Evolutionary conservation across 306 rosid genomes (phyloP), one percentile per base, ranked within the genome.

Genomic region (Benincasa hispida): DNA sequence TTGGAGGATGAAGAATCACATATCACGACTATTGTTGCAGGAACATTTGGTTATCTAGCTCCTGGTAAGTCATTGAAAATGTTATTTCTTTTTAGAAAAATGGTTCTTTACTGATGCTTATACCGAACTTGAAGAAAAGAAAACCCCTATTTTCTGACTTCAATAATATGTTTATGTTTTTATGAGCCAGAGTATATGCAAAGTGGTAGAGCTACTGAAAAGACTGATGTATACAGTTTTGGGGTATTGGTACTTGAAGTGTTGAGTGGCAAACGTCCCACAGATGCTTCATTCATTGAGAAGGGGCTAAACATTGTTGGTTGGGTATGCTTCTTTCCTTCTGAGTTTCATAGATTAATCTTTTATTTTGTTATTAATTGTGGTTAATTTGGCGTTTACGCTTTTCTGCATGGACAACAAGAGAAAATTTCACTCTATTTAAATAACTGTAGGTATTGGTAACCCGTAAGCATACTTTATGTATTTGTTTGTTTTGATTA

Each of bases 161-260:
- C 2, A 14, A 14, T 22, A 21, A 57, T 10, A 56, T 25, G 45
- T 50, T 15, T 79, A 25, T 32, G 45, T 53, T 58, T 67, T 78
- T 63, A 67, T 81, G 83, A 81, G 84, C 92, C 92, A 94, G 99
- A 92, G 88, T 94, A 94, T 76, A 94, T 94, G 99, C 99, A 91
- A 81, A 94, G 99, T 86, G 99, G 99, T 39, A 94, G 99, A 84
- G 99, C 99, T 81, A 94, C 97, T 77, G 99, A 92, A 84, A 94
- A 90, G 88, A 85, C 93, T 24, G 99, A 94, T 79, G 90, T 94
- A 15, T 94, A 94, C 82, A 94, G 99, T 85, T 94, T 94, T 74
- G 99, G 99, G 70, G 97, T 94, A 76, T 77, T 92, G 83, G 87
- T 89, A 77, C 99, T 94, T 41, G 99, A 92, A 89, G 95, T 94